These are phyloP conservation scores for Ophioceras dolichostomum DNA, from an alignment of 2,329 filamentous ascomycete species.

Conservation along the genomic window DNA sequence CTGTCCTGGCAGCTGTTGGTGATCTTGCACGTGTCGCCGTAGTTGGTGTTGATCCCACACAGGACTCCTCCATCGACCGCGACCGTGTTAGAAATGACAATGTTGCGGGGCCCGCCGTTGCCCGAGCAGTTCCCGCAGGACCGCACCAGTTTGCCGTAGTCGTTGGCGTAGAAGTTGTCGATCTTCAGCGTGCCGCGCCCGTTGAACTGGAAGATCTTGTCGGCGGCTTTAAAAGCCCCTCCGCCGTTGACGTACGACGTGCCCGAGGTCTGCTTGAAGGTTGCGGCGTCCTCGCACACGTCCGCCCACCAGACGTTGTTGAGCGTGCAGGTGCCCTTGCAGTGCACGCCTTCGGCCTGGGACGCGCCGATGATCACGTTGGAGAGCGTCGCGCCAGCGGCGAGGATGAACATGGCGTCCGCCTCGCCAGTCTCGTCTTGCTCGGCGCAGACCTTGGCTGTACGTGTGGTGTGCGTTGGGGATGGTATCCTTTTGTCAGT, in stretches of 20 bases:
- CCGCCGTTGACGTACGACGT: conserved; percentile 25
- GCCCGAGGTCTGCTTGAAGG: conserved; percentile 21
- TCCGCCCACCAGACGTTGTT: conserved; percentile 22
- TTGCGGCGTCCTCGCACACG: conserved; percentile 22
- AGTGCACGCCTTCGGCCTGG: conserved; percentile 35
- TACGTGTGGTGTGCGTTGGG: no score
- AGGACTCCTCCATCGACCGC: conserved; percentile 24
- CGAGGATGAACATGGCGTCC: conserved; percentile 36
- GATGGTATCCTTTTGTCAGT: no score
- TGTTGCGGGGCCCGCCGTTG: conserved; percentile 26
- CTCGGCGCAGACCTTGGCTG: conserved; percentile 6
- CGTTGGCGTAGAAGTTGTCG: conserved; percentile 27
- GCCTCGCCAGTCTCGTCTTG: conserved; percentile 12
- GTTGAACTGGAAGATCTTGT: conserved; percentile 26
- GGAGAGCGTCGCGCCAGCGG: conserved; percentile 33
- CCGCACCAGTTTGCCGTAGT: conserved; percentile 36
- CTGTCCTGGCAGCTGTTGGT: conserved; percentile 3
- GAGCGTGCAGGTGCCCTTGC: conserved; percentile 28
- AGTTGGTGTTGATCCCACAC: conserved; percentile 28
- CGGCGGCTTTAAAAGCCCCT: conserved; percentile 20
- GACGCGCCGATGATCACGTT: conserved; percentile 39
- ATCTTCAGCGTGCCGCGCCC: conserved; percentile 19
- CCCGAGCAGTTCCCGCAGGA: conserved; percentile 31
- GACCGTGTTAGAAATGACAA: conserved; percentile 26
- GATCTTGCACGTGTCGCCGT: conserved; percentile 5